A percentile compares a stretch with the other conserved stretches of the same genome.
Evolutionary conservation across 352 stramenopile species (phyloP).

Genomic region (Phytopythium helicoides): DNA sequence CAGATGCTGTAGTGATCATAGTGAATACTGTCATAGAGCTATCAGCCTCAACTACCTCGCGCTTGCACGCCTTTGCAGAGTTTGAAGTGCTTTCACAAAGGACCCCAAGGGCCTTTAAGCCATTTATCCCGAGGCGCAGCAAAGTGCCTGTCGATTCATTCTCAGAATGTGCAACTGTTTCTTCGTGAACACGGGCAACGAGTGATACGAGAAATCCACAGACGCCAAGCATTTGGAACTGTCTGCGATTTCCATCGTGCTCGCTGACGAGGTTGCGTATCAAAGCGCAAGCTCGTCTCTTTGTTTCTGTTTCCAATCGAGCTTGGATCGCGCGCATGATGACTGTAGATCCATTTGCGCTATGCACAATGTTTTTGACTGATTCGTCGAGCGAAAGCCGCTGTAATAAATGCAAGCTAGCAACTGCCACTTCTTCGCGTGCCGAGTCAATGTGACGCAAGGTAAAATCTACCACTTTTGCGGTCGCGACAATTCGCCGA

Average conservation of each 20-base stretch:
- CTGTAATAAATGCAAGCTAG: slow-evolving; percentile 58
- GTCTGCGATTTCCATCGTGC: slow-evolving; percentile 44
- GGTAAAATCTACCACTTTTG: slow-evolving; percentile 50
- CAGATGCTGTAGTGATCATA: slow-evolving; percentile 17
- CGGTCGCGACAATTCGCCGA: slow-evolving; percentile 33
- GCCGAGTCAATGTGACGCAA: slow-evolving; percentile 39
- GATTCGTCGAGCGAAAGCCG: slow-evolving; percentile 35
- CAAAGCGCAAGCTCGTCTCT: slow-evolving; percentile 33
- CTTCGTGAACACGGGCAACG: slow-evolving; percentile 9
- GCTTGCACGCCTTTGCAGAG: slow-evolving; percentile 44
- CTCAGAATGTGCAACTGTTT: background rate
- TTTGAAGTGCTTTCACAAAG: slow-evolving; percentile 31
- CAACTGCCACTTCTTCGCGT: slow-evolving; percentile 23
- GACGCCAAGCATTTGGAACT: slow-evolving; percentile 52
- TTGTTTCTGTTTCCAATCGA: slow-evolving; percentile 16
- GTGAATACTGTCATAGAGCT: slow-evolving; percentile 32
- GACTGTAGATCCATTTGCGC: slow-evolving; percentile 22
- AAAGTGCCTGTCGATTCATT: background rate
- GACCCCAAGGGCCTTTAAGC: slow-evolving; percentile 45
- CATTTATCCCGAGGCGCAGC: slow-evolving; percentile 44
- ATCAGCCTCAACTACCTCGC: slow-evolving; percentile 56
- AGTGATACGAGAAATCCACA: slow-evolving; percentile 33
- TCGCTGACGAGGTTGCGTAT: slow-evolving; percentile 46
- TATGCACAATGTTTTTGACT: slow-evolving; percentile 39
- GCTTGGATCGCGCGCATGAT: slow-evolving; percentile 51